Percentiles rank a stretch among this genome's conserved stretches.
phyloP scores from a whole-genome alignment of 202 grass and related monocot species.

The Miscanthus sacchariflorus region DNA sequence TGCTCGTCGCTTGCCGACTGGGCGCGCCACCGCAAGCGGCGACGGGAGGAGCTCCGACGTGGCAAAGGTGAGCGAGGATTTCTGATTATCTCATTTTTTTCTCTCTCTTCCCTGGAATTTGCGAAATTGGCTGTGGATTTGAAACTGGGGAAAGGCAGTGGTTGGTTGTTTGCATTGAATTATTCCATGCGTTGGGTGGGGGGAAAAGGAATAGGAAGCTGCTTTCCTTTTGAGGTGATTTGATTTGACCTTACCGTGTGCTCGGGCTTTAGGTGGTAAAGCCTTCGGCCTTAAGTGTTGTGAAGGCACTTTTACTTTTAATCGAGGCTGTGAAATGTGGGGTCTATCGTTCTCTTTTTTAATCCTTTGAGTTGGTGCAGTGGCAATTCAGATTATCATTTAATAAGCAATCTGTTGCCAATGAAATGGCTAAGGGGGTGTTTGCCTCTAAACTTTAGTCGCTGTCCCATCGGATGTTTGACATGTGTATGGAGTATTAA shows the following conservation, averaged over 20 bases:
- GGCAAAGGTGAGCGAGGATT: slow-evolving; percentile 60
- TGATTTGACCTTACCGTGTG: slow-evolving; percentile 38
- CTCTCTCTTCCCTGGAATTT: neutral
- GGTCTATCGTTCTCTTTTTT: neutral
- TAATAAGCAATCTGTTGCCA: neutral
- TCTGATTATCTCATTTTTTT: neutral
- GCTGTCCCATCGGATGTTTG: too few species aligned
- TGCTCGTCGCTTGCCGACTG: slow-evolving; percentile 77
- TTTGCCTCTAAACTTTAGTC: too few species aligned
- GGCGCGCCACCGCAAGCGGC: slow-evolving; percentile 81
- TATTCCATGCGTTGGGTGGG: slow-evolving; percentile 35
- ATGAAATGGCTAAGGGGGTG: neutral
- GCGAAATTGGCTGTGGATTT: slow-evolving; percentile 4
- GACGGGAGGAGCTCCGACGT: slow-evolving; percentile 67
- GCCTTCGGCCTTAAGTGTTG: slow-evolving; percentile 41
- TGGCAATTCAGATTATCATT: neutral
- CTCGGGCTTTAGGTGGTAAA: slow-evolving; percentile 44
- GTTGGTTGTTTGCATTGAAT: slow-evolving; percentile 17
- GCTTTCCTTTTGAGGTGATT: slow-evolving; percentile 34
- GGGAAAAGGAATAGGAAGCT: neutral
- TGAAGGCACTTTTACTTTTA: slow-evolving; percentile 13
- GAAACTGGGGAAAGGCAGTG: neutral
- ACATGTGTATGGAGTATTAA: too few species aligned
- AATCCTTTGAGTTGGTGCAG: neutral
- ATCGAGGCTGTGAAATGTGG: slow-evolving; percentile 13